Conservation (phyloP, 2,329 filamentous ascomycete species). For the Cladosporium velox region DNA sequence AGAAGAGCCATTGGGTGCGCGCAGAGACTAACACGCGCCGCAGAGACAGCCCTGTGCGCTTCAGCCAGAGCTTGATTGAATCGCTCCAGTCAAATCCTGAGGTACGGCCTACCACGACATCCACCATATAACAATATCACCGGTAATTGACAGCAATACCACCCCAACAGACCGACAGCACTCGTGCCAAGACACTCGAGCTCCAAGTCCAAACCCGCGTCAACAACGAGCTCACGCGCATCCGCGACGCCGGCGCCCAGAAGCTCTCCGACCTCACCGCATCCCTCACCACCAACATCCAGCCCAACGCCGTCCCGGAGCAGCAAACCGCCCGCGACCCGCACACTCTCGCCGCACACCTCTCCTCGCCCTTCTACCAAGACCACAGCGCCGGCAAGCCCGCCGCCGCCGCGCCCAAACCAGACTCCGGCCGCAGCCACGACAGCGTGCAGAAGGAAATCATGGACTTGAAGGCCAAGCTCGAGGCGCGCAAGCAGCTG, state of each 20-base stretch:
- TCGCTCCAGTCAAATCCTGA: slow-evolving; percentile 81
- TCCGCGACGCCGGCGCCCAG: slow-evolving; percentile 69
- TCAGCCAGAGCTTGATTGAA: slow-evolving; percentile 81
- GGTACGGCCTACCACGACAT: slow-evolving; percentile 56
- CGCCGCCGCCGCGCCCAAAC: slow-evolving; percentile 39
- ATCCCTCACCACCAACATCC: slow-evolving; percentile 45
- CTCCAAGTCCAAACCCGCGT: slow-evolving; percentile 87
- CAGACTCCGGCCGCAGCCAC: slow-evolving; percentile 49
- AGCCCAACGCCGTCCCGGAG: slow-evolving; percentile 33
- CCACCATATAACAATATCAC: background rate
- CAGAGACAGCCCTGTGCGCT: slow-evolving; percentile 64
- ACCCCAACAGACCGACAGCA: slow-evolving; percentile 73
- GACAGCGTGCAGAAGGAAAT: slow-evolving; percentile 60
- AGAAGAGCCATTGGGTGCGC: slow-evolving; percentile 13
- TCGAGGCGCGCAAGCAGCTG: slow-evolving; percentile 57
- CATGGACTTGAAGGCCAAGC: slow-evolving; percentile 54
- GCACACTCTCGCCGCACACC: slow-evolving; percentile 36
- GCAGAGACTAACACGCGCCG: slow-evolving; percentile 21
- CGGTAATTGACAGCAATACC: background rate
- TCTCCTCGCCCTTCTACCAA: slow-evolving; percentile 40
- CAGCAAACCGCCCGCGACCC: slow-evolving; percentile 19
- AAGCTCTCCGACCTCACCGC: slow-evolving; percentile 68
- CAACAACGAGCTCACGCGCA: slow-evolving; percentile 76
- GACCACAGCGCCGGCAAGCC: slow-evolving; percentile 36
- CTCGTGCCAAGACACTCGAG: slow-evolving; percentile 79